Evolutionary conservation across 192 early-diverging fungal genomes (phyloP).

Genomic region (Podila epicladia): DNA sequence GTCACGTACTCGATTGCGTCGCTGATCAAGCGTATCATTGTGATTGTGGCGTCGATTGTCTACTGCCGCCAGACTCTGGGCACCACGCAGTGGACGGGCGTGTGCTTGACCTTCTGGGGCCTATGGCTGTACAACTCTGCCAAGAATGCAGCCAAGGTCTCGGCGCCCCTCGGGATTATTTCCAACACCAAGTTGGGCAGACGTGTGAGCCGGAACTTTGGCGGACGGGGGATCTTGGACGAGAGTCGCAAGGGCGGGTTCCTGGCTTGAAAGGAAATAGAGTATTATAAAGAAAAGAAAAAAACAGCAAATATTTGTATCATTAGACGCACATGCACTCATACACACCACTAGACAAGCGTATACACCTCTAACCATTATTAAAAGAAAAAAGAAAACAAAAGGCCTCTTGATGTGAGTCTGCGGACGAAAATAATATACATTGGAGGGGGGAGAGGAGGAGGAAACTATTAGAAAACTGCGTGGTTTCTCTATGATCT

Average conservation of each 20-base stretch:
- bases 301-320: too few species aligned
- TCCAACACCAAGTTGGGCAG: conserved; percentile 29
- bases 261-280: conserved; percentile 11
- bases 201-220: conserved; percentile 38
- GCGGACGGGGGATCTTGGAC: conserved; percentile 18
- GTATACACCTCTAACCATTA: too few species aligned
- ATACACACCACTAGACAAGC: too few species aligned
- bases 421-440: too few species aligned
- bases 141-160: conserved; percentile 60
- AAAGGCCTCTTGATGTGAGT: too few species aligned
- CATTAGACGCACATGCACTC: too few species aligned
- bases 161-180: conserved; percentile 19
- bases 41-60: conserved; percentile 84
- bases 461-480: too few species aligned
- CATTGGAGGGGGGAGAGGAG: too few species aligned
- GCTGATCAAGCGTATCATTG: conserved; percentile 90
- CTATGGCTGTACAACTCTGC: conserved; percentile 89
- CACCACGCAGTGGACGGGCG: conserved; percentile 74
- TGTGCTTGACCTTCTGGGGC: conserved; percentile 83
- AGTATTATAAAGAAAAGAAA: too few species aligned
- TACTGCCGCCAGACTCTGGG: conserved; percentile 85
- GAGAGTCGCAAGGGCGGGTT: conserved; percentile 31
- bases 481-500: too few species aligned
- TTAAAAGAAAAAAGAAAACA: too few species aligned
- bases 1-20: conserved; percentile 91